A percentile compares a stretch with the other conserved stretches of the same genome.
phyloP scores from a whole-genome alignment of 768 basidiomycete species.

The Pulveroboletus frians region DNA sequence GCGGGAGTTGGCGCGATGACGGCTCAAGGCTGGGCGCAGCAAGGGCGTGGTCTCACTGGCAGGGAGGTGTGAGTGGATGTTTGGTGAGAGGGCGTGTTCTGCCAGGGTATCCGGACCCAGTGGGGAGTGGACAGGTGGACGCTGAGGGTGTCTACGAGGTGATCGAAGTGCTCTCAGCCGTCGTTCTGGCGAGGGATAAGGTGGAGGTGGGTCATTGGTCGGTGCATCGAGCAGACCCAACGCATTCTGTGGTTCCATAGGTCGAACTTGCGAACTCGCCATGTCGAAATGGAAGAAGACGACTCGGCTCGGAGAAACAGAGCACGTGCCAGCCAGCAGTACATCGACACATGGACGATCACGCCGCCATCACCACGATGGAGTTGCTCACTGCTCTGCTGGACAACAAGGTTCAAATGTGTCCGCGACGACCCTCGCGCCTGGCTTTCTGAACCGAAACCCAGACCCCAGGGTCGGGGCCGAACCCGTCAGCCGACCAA shows the following conservation, averaged over 20 bases:
- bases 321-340: conserved; percentile 2
- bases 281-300: conserved; percentile 1
- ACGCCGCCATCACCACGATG: too few relatives aligned
- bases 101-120: conserved; percentile 34
- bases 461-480: neutral
- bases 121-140: conserved; percentile 29
- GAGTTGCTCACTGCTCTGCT: too few relatives aligned
- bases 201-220: conserved; percentile 59
- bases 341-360: too few relatives aligned
- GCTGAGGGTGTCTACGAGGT: conserved; percentile 28
- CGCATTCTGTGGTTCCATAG: conserved; percentile 2
- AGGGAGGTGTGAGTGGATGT: conserved; percentile 19
- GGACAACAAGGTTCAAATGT: too few relatives aligned
- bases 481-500: neutral
- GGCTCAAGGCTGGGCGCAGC: conserved; percentile 28
- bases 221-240: conserved; percentile 10
- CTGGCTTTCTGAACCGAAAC: neutral
- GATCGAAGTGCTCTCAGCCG: conserved; percentile 34
- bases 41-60: conserved; percentile 47
- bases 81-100: conserved; percentile 23
- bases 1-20: conserved; percentile 55
- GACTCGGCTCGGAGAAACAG: neutral
- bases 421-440: too few relatives aligned
- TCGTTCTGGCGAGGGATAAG: conserved; percentile 54
- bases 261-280: conserved; percentile 3